A percentile compares a stretch with the other conserved stretches of the same genome.
These are phyloP conservation scores for Solanum lycopersicoides DNA, from an alignment of 257 asterid species.

Conservation along the genomic window DNA sequence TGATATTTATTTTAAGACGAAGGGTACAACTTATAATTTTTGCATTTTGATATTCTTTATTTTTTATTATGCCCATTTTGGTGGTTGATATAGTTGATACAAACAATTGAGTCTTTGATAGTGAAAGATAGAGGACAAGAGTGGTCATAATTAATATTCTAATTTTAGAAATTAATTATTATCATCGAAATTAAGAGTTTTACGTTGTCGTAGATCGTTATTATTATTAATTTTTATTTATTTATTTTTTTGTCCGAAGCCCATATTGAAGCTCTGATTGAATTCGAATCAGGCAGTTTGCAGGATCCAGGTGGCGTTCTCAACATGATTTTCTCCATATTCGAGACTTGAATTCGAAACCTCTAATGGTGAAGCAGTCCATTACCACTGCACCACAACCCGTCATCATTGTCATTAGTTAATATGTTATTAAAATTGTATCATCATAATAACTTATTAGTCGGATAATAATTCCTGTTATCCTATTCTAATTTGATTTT, in stretches of 20 bases:
- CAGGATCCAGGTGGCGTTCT: accelerated
- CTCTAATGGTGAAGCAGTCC: too few species aligned
- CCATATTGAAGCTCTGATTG: too few species aligned
- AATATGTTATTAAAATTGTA: not conserved
- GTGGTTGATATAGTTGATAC: not conserved
- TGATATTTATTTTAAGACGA: too few species aligned
- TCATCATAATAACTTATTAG: not conserved
- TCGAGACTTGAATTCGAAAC: not conserved
- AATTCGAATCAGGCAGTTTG: too few species aligned
- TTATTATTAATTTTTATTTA: too few species aligned
- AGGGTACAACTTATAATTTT: not conserved
- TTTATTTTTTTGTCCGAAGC: accelerated
- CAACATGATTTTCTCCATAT: too few species aligned
- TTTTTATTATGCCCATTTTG: not conserved
- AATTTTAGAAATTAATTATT: not conserved
- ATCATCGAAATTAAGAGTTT: not conserved
- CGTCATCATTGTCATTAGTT: not conserved
- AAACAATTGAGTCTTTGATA: not conserved
- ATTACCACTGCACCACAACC: not conserved
- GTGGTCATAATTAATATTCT: not conserved
- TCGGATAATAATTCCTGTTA: not conserved
- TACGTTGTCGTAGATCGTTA: too few species aligned
- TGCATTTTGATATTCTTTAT: not conserved
- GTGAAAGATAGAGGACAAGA: not conserved
- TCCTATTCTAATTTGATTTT: not conserved